These are phyloP conservation scores for Fusarium nygamai DNA, from an alignment of 2,329 filamentous ascomycete species.

Conservation along the genomic window DNA sequence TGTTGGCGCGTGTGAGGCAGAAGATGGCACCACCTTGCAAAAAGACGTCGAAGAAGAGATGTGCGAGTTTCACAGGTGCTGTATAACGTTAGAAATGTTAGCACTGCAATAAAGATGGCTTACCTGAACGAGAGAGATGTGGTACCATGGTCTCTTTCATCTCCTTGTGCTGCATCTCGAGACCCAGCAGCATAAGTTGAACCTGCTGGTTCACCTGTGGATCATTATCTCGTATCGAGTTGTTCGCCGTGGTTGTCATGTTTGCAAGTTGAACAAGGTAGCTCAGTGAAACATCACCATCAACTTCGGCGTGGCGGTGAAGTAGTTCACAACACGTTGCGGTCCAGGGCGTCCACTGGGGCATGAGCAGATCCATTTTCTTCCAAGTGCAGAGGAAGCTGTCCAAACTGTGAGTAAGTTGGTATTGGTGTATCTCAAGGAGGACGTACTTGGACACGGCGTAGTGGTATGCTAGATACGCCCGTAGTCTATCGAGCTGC, in stretches of 20 bases:
- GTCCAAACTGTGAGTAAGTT: constrained; percentile 17
- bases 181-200: constrained; percentile 57
- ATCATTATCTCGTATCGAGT: constrained; percentile 44
- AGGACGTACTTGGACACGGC: constrained; percentile 52
- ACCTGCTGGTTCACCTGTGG: constrained; percentile 52
- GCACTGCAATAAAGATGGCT: not conserved
- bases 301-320: constrained; percentile 48
- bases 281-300: constrained; percentile 55
- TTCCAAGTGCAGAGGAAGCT: constrained; percentile 55
- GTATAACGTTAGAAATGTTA: constrained; percentile 28
- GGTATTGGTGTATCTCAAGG: not conserved
- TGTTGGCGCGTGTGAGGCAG: constrained; percentile 13
- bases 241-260: constrained; percentile 51
- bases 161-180: constrained; percentile 58
- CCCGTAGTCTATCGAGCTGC: constrained; percentile 56
- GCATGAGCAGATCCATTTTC: constrained; percentile 43
- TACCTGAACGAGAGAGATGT: constrained; percentile 43
- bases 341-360: constrained; percentile 55
- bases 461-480: constrained; percentile 59
- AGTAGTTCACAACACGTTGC: constrained; percentile 57
- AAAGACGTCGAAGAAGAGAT: constrained; percentile 52
- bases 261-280: constrained; percentile 56
- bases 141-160: constrained; percentile 50
- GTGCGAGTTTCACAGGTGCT: constrained; percentile 46
- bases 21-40: constrained; percentile 53